These are phyloP conservation scores for Didymella arachidicola DNA, from an alignment of 2,329 filamentous ascomycete species.

Conservation along the genomic window DNA sequence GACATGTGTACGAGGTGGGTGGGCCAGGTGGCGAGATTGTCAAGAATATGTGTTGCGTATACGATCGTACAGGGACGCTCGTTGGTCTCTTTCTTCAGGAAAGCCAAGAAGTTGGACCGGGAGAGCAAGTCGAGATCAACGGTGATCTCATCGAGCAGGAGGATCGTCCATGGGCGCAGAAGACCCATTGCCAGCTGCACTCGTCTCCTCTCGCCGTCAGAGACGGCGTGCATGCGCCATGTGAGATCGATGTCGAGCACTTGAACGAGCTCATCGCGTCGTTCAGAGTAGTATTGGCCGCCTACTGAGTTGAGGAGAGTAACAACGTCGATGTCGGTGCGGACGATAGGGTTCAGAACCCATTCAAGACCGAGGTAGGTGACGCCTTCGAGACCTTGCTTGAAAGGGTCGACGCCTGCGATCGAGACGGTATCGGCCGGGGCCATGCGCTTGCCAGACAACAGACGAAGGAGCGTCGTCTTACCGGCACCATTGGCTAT, in stretches of 20 bases:
- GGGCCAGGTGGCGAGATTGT: constrained; percentile 94
- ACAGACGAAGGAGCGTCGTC: constrained; percentile 91
- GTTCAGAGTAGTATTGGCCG: constrained; percentile 79
- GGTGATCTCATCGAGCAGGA: constrained; percentile 95
- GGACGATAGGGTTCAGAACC: constrained; percentile 96
- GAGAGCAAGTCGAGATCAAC: constrained; percentile 92
- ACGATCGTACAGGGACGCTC: constrained; percentile 85
- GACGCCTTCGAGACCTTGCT: constrained; percentile 86
- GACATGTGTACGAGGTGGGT: constrained; percentile 97
- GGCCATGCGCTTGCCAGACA: constrained; percentile 93
- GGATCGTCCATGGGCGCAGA: constrained; percentile 86
- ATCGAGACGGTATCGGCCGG: constrained; percentile 78
- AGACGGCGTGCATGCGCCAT: constrained; percentile 97
- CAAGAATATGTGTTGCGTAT: constrained; percentile 96
- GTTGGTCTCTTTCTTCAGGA: constrained; percentile 88
- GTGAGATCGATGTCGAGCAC: constrained; percentile 90
- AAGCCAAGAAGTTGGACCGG: constrained; percentile 82
- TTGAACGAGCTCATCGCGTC: constrained; percentile 83
- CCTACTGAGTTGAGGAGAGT: constrained; percentile 87
- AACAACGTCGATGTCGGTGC: constrained; percentile 89
- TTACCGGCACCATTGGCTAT: constrained; percentile 93
- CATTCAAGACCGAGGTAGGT: constrained; percentile 98
- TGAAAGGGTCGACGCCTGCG: constrained; percentile 89
- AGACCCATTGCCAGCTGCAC: constrained; percentile 98
- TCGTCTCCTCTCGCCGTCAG: constrained; percentile 86